Evolutionary conservation across 2,329 filamentous ascomycete species (phyloP).

Genomic region (Beauveria pseudobassiana): DNA sequence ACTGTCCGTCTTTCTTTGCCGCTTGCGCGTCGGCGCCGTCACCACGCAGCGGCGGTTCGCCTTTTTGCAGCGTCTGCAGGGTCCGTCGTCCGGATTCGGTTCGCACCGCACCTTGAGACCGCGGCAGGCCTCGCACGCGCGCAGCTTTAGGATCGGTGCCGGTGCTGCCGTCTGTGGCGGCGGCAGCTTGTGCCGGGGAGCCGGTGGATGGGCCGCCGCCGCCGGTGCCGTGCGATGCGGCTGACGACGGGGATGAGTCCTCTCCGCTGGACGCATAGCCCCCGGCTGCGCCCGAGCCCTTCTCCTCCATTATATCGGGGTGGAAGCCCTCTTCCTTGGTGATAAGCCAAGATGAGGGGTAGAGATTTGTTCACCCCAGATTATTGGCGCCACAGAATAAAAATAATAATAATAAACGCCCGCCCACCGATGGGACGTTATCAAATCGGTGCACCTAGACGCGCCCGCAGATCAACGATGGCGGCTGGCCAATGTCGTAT

Average conservation of each 20-base stretch:
- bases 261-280: neutral
- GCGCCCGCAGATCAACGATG: neutral
- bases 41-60: conserved; percentile 70
- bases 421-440: neutral
- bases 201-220: neutral
- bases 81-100: conserved; percentile 54
- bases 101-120: conserved; percentile 81
- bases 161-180: conserved; percentile 4
- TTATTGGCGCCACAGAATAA: neutral
- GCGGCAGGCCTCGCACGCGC: conserved; percentile 70
- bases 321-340: neutral
- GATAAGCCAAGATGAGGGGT: neutral
- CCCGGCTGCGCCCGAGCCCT: neutral
- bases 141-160: conserved; percentile 52
- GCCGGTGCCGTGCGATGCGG: neutral
- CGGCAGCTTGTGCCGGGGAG: neutral
- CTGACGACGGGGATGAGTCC: neutral
- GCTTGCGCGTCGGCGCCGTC: conserved; percentile 66
- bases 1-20: conserved; percentile 87
- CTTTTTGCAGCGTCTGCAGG: conserved; percentile 72
- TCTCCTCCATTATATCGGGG: neutral
- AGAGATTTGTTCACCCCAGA: neutral
- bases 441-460: neutral
- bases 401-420: neutral
- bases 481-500: neutral